Conservation (phyloP, 257 asterid genomes). For the Plectranthus barbatus region DNA sequence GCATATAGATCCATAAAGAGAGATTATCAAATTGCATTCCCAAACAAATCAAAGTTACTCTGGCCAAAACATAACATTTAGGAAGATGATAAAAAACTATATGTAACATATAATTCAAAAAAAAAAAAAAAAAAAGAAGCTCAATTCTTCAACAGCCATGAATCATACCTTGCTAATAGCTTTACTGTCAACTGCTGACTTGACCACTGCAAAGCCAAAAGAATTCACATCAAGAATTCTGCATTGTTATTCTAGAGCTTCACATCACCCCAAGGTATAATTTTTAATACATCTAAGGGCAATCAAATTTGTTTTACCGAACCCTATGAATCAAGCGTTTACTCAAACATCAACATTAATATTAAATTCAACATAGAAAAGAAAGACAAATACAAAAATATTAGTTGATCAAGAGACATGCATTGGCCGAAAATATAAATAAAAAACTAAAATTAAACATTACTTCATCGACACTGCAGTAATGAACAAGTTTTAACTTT, state of each 20-base stretch:
- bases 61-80: neutral
- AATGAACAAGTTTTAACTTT: too few species aligned
- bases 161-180: constrained; percentile 53
- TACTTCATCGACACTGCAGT: neutral
- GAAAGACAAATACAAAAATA: neutral
- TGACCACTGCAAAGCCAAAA: constrained; percentile 45
- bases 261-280: neutral
- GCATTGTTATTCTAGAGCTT: neutral
- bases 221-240: neutral
- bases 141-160: neutral
- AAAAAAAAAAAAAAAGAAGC: neutral
- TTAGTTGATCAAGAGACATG: neutral
- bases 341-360: neutral
- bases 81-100: neutral
- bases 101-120: neutral
- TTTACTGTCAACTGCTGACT: constrained; percentile 39
- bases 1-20: neutral
- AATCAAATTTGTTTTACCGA: too few species aligned
- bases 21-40: neutral
- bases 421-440: neutral
- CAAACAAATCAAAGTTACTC: neutral
- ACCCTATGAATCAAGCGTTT: neutral
- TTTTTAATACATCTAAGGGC: neutral
- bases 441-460: neutral
- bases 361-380: neutral